Conservation (phyloP, 352 stramenopile genomes). For the Phytopythium vexans region DNA sequence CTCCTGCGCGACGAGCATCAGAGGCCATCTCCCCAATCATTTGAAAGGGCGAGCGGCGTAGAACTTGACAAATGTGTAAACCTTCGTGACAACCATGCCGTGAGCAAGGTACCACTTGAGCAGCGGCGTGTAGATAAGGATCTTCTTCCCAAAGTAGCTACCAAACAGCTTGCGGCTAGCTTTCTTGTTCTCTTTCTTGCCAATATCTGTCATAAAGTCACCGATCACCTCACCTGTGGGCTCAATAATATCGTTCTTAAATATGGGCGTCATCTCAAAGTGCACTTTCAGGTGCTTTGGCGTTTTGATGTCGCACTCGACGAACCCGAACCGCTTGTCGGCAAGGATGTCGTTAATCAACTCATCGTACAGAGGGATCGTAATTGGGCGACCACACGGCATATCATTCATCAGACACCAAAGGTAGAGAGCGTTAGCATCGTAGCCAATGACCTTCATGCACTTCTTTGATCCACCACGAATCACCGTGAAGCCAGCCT, state of each 20-base stretch:
- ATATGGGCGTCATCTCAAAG: constrained; percentile 39
- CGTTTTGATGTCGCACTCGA: constrained; percentile 34
- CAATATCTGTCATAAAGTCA: constrained; percentile 26
- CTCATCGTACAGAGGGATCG: constrained; percentile 13
- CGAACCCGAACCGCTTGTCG: constrained; percentile 33
- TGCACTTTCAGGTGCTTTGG: constrained; percentile 26
- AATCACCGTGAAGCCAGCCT: constrained; percentile 15
- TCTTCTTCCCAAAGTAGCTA: constrained; percentile 30
- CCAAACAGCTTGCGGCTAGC: constrained; percentile 20
- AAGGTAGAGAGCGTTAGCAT: constrained; percentile 29
- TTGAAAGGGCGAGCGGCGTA: constrained; percentile 12
- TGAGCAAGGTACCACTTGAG: constrained; percentile 38
- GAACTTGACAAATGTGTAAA: constrained; percentile 26
- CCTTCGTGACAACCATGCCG: constrained; percentile 22
- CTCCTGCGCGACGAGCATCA: constrained; percentile 17
- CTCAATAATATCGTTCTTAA: constrained; percentile 32
- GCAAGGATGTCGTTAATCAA: constrained; percentile 29
- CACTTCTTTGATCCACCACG: constrained; percentile 12
- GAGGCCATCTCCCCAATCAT: constrained; percentile 17
- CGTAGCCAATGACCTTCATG: constrained; percentile 26
- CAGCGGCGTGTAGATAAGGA: constrained; percentile 30
- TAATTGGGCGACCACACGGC: constrained; percentile 21
- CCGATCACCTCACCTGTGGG: constrained; percentile 16
- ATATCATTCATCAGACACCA: constrained; percentile 26
- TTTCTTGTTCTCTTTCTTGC: constrained; percentile 4